phyloP scores from a whole-genome alignment of 805 yeast species.

The Lipomyces sp. region DNA sequence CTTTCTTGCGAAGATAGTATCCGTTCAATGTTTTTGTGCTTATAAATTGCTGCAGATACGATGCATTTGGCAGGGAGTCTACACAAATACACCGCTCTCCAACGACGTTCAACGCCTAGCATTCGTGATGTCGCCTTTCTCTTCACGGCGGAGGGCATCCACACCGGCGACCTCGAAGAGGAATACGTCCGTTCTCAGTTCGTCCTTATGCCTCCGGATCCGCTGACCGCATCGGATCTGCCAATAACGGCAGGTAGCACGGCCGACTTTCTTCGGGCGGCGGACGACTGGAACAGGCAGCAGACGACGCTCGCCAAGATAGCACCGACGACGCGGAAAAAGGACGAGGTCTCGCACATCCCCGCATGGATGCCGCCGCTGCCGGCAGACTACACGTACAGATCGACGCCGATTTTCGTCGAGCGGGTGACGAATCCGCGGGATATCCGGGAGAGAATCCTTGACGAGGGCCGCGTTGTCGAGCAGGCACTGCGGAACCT shows the following conservation, averaged over 20 bases:
- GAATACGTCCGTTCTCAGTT: constrained; percentile 26
- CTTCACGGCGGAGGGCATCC: constrained; percentile 35
- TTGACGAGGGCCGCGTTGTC: constrained; percentile 75
- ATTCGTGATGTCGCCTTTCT: constrained; percentile 37
- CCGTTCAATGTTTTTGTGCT: background rate
- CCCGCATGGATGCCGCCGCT: constrained; percentile 80
- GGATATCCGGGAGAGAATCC: constrained; percentile 64
- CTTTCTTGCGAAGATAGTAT: background rate
- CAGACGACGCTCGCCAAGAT: constrained; percentile 8
- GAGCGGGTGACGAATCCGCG: constrained; percentile 66
- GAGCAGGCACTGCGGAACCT: constrained; percentile 71
- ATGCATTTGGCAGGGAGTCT: constrained; percentile 31
- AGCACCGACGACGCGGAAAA: constrained; percentile 32
- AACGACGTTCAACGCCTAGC: constrained; percentile 38
- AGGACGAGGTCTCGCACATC: constrained; percentile 43
- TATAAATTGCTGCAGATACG: constrained; percentile 8
- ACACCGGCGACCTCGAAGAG: constrained; percentile 35
- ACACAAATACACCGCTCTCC: constrained; percentile 34
- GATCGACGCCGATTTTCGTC: constrained; percentile 67
- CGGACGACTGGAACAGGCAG: constrained; percentile 7
- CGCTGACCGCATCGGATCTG: background rate
- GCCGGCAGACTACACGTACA: constrained; percentile 93
- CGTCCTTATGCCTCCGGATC: constrained; percentile 8
- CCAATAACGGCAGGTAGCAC: background rate
- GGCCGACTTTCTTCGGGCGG: background rate